Evolutionary conservation across 2,329 filamentous ascomycete species (phyloP).

Genomic region (Stromatinia cepivora): DNA sequence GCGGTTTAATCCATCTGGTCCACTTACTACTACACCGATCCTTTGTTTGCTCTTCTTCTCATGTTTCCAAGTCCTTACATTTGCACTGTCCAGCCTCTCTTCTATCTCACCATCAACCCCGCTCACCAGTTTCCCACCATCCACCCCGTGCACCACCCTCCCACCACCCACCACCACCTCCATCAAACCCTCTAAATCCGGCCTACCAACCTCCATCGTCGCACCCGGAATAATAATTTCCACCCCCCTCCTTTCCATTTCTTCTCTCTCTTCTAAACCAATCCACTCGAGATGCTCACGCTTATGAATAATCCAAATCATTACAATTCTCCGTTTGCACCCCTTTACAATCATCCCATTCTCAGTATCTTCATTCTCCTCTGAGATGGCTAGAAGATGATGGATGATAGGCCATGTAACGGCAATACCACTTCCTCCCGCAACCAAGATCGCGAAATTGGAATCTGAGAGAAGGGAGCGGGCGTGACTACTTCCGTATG

Average conservation of each 20-base stretch:
- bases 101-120: neutral
- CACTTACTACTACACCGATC: constrained; percentile 58
- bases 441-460: constrained; percentile 55
- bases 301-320: constrained; percentile 62
- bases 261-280: constrained; percentile 49
- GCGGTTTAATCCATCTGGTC: constrained; percentile 62
- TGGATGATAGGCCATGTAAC: constrained; percentile 62
- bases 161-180: constrained; percentile 40
- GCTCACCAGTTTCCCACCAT: no score
- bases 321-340: constrained; percentile 45
- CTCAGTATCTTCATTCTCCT: constrained; percentile 28
- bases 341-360: constrained; percentile 26
- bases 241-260: constrained; percentile 51
- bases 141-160: no score
- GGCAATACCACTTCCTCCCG: constrained; percentile 65
- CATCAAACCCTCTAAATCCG: constrained; percentile 51
- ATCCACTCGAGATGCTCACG: constrained; percentile 56
- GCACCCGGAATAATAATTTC: constrained; percentile 56
- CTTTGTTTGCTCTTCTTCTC: constrained; percentile 41
- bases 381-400: constrained; percentile 43
- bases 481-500: constrained; percentile 61
- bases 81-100: neutral
- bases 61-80: neutral
- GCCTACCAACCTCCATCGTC: constrained; percentile 54
- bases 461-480: constrained; percentile 52